phyloP scores from a whole-genome alignment of 108 stramenopile genomes.

The Craspedostauros australis region DNA sequence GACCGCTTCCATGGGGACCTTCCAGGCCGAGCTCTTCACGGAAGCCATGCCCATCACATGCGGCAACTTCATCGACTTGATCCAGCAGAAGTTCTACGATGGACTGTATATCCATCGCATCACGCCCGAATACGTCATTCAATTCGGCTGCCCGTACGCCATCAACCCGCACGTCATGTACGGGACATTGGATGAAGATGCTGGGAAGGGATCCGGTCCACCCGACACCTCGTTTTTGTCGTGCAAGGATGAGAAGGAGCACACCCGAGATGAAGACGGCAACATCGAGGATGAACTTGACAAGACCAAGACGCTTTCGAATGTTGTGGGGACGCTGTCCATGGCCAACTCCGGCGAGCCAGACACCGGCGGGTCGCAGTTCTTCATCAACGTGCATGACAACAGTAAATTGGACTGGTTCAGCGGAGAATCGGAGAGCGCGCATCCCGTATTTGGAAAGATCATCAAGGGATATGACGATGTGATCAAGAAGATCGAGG shows the following conservation, averaged over 20 bases:
- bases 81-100: constrained; percentile 56
- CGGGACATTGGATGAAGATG: constrained; percentile 33
- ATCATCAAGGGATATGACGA: constrained; percentile 39
- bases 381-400: constrained; percentile 51
- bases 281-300: constrained; percentile 35
- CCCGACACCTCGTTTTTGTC: constrained; percentile 28
- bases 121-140: constrained; percentile 59
- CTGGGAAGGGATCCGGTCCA: constrained; percentile 41
- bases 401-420: constrained; percentile 52
- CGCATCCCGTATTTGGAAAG: constrained; percentile 56
- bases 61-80: constrained; percentile 53
- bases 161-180: constrained; percentile 34
- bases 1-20: constrained; percentile 33
- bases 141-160: constrained; percentile 51
- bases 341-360: constrained; percentile 57
- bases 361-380: constrained; percentile 48
- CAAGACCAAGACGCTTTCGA: constrained; percentile 30
- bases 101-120: constrained; percentile 75
- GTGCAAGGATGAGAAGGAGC: constrained; percentile 27
- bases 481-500: constrained; percentile 39
- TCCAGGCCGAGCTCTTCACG: constrained; percentile 40
- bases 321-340: constrained; percentile 39
- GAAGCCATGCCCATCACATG: constrained; percentile 57
- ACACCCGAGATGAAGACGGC: constrained; percentile 31
- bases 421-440: constrained; percentile 33